Evolutionary conservation across 257 asterid species (phyloP).

Genomic region (Catharanthus roseus): DNA sequence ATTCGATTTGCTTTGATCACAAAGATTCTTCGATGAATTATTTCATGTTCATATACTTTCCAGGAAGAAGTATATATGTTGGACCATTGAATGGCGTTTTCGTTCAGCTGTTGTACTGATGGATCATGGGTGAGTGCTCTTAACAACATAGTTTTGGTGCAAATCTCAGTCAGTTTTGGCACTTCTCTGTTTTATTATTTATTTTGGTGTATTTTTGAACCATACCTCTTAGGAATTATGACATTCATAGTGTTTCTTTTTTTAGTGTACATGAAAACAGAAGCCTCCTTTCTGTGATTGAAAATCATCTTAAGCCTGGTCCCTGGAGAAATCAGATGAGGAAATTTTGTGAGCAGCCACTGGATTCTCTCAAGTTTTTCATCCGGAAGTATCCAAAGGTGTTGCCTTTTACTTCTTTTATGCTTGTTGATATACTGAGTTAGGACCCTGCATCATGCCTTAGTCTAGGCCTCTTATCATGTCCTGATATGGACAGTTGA

Average conservation of each 20-base stretch:
- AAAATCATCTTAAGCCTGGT: slow-evolving; percentile 65
- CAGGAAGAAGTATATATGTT: slow-evolving; percentile 75
- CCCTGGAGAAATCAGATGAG: slow-evolving; percentile 76
- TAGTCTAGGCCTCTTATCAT: slow-evolving; percentile 2
- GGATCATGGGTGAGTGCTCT: slow-evolving; percentile 69
- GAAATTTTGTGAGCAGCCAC: slow-evolving; percentile 49
- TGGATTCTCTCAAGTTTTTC: slow-evolving; percentile 70
- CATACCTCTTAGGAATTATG: background rate
- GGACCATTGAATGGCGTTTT: slow-evolving; percentile 93
- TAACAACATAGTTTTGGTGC: background rate
- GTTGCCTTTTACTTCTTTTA: slow-evolving; percentile 18
- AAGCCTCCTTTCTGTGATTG: slow-evolving; percentile 47
- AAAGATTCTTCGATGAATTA: background rate
- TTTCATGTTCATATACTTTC: slow-evolving; percentile 14
- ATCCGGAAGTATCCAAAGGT: slow-evolving; percentile 75
- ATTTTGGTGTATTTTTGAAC: background rate
- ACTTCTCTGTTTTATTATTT: background rate
- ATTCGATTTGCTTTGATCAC: slow-evolving; percentile 2
- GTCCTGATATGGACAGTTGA: background rate
- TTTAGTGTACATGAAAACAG: slow-evolving; percentile 67
- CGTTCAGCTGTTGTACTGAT: slow-evolving; percentile 56
- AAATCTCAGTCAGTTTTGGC: background rate
- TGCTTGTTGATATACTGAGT: background rate
- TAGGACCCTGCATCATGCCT: no score
- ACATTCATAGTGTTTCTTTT: background rate